A percentile compares a stretch with the other conserved stretches of the same genome.
Evolutionary conservation across 2,329 filamentous ascomycete species (phyloP).

Genomic region (Pseudocercospora ulei): DNA sequence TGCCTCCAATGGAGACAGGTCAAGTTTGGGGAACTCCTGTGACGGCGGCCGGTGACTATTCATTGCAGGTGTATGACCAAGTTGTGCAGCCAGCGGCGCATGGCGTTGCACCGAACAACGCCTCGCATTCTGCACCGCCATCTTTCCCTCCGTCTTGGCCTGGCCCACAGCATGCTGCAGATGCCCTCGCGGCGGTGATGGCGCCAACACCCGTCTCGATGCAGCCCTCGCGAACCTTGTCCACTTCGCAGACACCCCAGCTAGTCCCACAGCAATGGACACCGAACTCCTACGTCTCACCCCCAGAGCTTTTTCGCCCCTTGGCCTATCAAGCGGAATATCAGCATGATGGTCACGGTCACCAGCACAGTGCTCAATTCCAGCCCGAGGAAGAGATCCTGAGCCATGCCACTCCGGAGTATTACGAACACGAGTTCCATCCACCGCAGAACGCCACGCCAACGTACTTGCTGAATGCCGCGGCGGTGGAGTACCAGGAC

Average conservation of each 20-base stretch:
- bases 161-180: conserved; percentile 1
- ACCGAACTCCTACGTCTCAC: conserved; percentile 19
- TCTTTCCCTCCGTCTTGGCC: conserved; percentile 3
- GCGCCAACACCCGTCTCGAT: conserved; percentile 11
- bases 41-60: not conserved
- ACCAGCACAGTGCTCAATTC: conserved; percentile 3
- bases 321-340: conserved; percentile 17
- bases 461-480: conserved; percentile 32
- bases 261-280: conserved; percentile 15
- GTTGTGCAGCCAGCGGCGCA: not conserved
- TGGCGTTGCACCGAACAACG: not conserved
- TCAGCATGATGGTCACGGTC: not conserved
- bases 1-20: not conserved
- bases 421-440: conserved; percentile 26
- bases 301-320: conserved; percentile 21
- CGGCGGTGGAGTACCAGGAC: conserved; percentile 41
- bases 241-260: conserved; percentile 14
- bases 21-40: not conserved
- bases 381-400: conserved; percentile 1
- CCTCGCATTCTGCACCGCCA: not conserved
- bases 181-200: not conserved
- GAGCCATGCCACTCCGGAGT: conserved; percentile 20
- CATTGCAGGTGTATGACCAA: conserved; percentile 3
- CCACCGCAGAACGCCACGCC: conserved; percentile 17
- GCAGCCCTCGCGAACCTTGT: conserved; percentile 10